phyloP scores from a whole-genome alignment of 306 rosid genomes.

The Neltuma alba region DNA sequence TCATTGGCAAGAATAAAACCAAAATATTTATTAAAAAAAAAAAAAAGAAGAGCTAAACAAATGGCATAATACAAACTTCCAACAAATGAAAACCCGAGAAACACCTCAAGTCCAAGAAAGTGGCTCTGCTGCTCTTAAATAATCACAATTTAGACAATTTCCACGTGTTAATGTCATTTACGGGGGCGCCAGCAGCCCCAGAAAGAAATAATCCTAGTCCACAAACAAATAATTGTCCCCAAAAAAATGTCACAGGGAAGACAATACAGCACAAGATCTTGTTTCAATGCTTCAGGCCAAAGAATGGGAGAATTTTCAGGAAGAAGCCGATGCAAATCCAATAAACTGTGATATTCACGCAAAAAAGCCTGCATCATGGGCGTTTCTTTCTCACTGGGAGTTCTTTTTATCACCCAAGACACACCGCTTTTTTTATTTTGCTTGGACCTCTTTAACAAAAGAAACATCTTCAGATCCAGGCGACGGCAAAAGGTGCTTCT shows the following conservation, averaged over 20 bases:
- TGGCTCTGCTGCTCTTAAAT: slow-evolving; percentile 7
- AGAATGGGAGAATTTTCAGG: slow-evolving; percentile 17
- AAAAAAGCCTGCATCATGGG: not conserved
- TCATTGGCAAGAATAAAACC: slow-evolving; percentile 10
- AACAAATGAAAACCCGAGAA: not conserved
- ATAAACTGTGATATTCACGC: slow-evolving; percentile 16
- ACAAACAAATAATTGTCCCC: slow-evolving; percentile 7
- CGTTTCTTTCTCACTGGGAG: not conserved
- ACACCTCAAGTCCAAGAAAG: slow-evolving; percentile 3
- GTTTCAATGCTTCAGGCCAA: slow-evolving; percentile 24
- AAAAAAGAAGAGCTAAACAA: no score
- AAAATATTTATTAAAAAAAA: no score
- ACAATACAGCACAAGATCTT: slow-evolving; percentile 10
- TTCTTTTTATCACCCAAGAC: slow-evolving; percentile 26
- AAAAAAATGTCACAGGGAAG: slow-evolving; percentile 3
- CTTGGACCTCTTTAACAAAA: slow-evolving; percentile 60
- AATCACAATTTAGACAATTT: slow-evolving; percentile 27
- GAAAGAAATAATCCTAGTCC: not conserved
- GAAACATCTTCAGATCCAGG: slow-evolving; percentile 52
- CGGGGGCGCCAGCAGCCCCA: not conserved
- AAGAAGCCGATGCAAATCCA: slow-evolving; percentile 29
- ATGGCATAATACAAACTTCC: not conserved
- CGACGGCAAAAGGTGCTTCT: slow-evolving; percentile 58
- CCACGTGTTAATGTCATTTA: slow-evolving; percentile 24
- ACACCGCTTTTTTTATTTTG: slow-evolving; percentile 20